These are phyloP conservation scores for Ceratocystis variospora DNA, from an alignment of 2,329 filamentous ascomycete species.

Conservation along the genomic window DNA sequence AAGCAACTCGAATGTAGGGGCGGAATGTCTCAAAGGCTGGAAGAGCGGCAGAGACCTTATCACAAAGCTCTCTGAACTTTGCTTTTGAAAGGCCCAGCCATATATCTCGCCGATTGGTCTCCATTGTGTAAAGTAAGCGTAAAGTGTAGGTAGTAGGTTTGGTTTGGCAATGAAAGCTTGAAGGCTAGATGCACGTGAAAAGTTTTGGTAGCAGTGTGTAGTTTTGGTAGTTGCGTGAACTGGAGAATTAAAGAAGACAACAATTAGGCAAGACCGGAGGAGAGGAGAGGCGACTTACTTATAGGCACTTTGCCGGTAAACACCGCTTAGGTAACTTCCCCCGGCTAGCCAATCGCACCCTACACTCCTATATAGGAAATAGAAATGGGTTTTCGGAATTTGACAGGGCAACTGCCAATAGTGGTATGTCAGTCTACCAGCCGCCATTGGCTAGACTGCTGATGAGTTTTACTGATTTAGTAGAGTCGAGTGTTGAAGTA, in stretches of 20 bases:
- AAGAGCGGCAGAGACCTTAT: neutral
- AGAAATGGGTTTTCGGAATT: neutral
- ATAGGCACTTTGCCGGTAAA: neutral
- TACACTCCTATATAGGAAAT: neutral
- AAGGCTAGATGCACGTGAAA: too few relatives aligned
- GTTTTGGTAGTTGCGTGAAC: slow-evolving; percentile 4
- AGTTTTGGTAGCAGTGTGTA: neutral
- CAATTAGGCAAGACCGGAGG: neutral
- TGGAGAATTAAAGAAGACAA: neutral
- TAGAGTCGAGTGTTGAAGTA: neutral
- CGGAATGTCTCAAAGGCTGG: neutral
- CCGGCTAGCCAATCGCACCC: neutral
- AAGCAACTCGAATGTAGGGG: neutral
- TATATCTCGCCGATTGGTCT: too few relatives aligned
- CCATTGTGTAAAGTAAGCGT: too few relatives aligned
- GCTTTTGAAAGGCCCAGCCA: neutral
- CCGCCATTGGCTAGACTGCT: neutral
- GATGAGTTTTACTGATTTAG: neutral
- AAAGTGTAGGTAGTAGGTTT: too few relatives aligned
- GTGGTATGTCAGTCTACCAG: neutral
- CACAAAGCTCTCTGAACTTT: neutral
- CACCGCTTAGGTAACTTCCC: neutral
- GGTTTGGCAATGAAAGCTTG: too few relatives aligned
- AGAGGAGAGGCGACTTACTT: neutral
- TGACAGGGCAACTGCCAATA: neutral